These are phyloP conservation scores for Cercophora newfieldiana DNA, from an alignment of 495 filamentous ascomycete genomes.

Conservation along the genomic window DNA sequence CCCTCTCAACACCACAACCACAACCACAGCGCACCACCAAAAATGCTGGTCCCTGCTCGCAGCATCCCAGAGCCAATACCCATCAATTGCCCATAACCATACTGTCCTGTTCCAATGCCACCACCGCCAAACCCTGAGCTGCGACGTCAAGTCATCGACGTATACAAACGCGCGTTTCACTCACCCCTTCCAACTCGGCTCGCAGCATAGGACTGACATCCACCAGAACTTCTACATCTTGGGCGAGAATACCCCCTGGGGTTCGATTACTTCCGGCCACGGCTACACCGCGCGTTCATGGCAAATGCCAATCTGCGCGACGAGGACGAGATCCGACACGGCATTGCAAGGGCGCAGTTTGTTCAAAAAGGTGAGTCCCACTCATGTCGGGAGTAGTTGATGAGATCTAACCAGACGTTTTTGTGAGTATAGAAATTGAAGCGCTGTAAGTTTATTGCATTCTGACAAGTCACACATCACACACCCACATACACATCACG, in stretches of 20 bases:
- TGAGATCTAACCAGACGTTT: background rate
- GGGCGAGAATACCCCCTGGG: constrained; percentile 88
- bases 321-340: constrained; percentile 71
- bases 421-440: constrained; percentile 68
- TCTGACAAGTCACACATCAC: background rate
- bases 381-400: background rate
- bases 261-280: constrained; percentile 76
- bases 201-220: background rate
- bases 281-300: constrained; percentile 83
- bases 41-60: background rate
- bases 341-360: constrained; percentile 76
- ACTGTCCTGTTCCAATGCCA: background rate
- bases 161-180: constrained; percentile 73
- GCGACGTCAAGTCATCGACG: constrained; percentile 75
- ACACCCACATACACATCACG: background rate
- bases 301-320: constrained; percentile 68
- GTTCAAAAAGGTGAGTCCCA: constrained; percentile 75
- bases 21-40: background rate
- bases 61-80: background rate
- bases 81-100: background rate
- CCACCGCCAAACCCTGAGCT: constrained; percentile 54
- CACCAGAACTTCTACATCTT: constrained; percentile 75
- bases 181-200: background rate
- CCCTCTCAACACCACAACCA: background rate
- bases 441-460: constrained; percentile 66